Evolutionary conservation across 352 stramenopile genomes (phyloP).

Genomic region (Achlya hypogyna): DNA sequence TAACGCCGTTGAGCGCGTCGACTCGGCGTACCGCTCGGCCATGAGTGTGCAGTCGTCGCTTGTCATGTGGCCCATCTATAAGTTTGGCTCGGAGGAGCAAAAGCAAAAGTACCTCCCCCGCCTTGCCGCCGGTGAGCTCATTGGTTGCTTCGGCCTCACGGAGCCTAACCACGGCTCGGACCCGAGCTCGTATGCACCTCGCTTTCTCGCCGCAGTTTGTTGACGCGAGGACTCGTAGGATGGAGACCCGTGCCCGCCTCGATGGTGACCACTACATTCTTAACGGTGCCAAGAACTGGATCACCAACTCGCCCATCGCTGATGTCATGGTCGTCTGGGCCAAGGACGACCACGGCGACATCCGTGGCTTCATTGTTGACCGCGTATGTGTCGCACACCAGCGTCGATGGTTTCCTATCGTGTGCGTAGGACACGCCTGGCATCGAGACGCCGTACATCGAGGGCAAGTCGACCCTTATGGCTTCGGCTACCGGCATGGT

Average conservation of each 20-base stretch:
- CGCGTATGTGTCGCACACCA: slow-evolving; percentile 36
- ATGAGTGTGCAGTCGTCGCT: slow-evolving; percentile 97
- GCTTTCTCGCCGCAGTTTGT: no score
- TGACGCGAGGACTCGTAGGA: slow-evolving; percentile 54
- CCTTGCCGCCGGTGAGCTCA: slow-evolving; percentile 90
- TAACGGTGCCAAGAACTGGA: slow-evolving; percentile 94
- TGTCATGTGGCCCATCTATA: slow-evolving; percentile 98
- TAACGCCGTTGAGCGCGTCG: slow-evolving; percentile 93
- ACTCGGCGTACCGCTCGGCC: slow-evolving; percentile 94
- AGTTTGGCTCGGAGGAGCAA: slow-evolving; percentile 93
- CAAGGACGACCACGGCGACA: slow-evolving; percentile 90
- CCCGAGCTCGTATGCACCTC: slow-evolving; percentile 61
- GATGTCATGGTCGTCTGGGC: slow-evolving; percentile 98
- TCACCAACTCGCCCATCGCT: slow-evolving; percentile 97
- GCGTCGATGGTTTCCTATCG: not conserved
- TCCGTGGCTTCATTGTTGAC: slow-evolving; percentile 93
- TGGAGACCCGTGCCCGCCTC: slow-evolving; percentile 91
- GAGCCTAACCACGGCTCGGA: slow-evolving; percentile 97
- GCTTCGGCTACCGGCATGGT: slow-evolving; percentile 92
- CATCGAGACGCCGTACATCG: slow-evolving; percentile 91
- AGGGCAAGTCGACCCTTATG: slow-evolving; percentile 94
- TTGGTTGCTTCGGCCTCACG: slow-evolving; percentile 97
- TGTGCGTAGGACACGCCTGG: slow-evolving; percentile 73
- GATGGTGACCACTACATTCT: slow-evolving; percentile 91
- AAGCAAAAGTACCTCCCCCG: slow-evolving; percentile 95